Conservation (phyloP, 2,329 filamentous ascomycete species). For the Cucurbitaria berberidis region DNA sequence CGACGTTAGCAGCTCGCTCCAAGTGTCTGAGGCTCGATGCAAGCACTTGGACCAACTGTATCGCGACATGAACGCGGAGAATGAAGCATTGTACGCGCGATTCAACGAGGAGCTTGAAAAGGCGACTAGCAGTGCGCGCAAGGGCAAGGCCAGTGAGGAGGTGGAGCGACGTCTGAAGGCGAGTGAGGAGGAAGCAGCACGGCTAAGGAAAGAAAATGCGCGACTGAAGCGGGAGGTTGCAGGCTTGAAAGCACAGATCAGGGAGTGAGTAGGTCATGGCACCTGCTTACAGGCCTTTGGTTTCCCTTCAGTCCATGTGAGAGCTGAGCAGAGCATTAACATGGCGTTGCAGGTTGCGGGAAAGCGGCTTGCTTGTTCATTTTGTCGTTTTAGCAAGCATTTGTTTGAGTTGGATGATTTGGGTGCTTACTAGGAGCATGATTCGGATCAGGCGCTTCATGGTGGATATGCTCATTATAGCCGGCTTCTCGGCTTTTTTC, state of each 20-base stretch:
- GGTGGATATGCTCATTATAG: slow-evolving; percentile 10
- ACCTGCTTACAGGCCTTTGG: slow-evolving; percentile 4
- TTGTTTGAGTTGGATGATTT: slow-evolving; percentile 15
- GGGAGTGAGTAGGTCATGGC: slow-evolving; percentile 46
- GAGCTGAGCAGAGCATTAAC: slow-evolving; percentile 9
- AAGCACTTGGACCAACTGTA: slow-evolving; percentile 87
- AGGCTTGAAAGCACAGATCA: slow-evolving; percentile 62
- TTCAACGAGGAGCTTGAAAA: slow-evolving; percentile 91
- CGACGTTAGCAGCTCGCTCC: slow-evolving; percentile 74
- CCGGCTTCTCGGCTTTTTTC: slow-evolving; percentile 12
- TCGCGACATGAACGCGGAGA: slow-evolving; percentile 85
- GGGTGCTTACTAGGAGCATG: slow-evolving; percentile 16
- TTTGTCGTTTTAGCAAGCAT: not conserved
- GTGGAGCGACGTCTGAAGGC: slow-evolving; percentile 74
- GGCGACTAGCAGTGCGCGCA: slow-evolving; percentile 73
- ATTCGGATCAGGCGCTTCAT: slow-evolving; percentile 11
- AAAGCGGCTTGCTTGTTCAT: not conserved
- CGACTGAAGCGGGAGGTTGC: slow-evolving; percentile 82
- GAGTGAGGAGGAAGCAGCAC: slow-evolving; percentile 75
- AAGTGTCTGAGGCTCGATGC: slow-evolving; percentile 77
- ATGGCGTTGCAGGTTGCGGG: slow-evolving; percentile 7
- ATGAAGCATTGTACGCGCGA: slow-evolving; percentile 87
- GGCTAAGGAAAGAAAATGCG: slow-evolving; percentile 84
- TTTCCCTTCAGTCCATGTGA: not conserved
- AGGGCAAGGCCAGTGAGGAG: slow-evolving; percentile 80